phyloP scores from a whole-genome alignment of 768 basidiomycete genomes.

The Chalciporus chontae region DNA sequence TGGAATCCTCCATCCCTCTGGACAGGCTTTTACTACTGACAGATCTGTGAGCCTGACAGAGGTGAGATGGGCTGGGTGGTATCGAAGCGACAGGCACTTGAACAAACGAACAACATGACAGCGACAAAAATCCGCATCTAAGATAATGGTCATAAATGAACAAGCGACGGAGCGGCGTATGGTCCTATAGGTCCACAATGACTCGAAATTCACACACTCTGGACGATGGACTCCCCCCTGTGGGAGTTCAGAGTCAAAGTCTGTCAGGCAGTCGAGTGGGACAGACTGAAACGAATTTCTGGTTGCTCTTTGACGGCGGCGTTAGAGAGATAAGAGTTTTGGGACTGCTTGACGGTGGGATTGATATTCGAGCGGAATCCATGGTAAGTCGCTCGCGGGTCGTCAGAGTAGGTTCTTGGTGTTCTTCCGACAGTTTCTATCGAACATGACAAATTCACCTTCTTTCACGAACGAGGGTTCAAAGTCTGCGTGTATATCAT shows the following conservation, averaged over 20 bases:
- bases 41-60: too few relatives aligned
- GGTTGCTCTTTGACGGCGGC: background rate
- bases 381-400: background rate
- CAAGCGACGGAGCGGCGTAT: background rate
- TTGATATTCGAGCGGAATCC: background rate
- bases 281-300: background rate
- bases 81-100: background rate
- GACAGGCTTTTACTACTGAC: too few relatives aligned
- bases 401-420: background rate
- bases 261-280: background rate
- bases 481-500: too few relatives aligned
- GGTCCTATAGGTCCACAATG: background rate
- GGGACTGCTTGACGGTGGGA: background rate
- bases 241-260: background rate
- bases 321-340: background rate
- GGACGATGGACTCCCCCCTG: too few relatives aligned
- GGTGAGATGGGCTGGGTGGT: too few relatives aligned
- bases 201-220: constrained; percentile 5
- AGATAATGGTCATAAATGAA: too few relatives aligned
- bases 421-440: background rate
- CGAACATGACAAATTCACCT: too few relatives aligned
- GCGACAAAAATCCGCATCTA: too few relatives aligned
- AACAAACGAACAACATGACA: constrained; percentile 12
- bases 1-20: too few relatives aligned
- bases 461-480: too few relatives aligned